A percentile compares a stretch with the other conserved stretches of the same genome.
Conservation (phyloP, 2,329 filamentous ascomycete genomes). For the Colletotrichum higginsianum region DNA sequence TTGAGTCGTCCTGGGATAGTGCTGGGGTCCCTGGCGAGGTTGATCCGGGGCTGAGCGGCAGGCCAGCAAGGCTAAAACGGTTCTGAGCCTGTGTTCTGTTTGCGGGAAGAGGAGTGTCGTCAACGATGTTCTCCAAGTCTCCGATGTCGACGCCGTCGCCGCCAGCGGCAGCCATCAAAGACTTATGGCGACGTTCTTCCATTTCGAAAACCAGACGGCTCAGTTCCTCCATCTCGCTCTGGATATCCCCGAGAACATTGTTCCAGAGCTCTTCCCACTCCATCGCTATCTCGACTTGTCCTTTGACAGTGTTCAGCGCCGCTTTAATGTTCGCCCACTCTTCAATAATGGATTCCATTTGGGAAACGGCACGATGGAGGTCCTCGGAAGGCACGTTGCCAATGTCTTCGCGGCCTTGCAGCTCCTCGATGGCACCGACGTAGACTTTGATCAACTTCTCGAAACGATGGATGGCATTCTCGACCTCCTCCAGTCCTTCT, state of each 20-base stretch:
- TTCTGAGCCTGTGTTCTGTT: conserved; percentile 69
- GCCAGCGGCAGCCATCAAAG: conserved; percentile 73
- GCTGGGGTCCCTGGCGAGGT: conserved; percentile 71
- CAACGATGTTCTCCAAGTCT: conserved; percentile 92
- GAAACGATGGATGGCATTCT: conserved; percentile 84
- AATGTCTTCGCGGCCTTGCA: conserved; percentile 87
- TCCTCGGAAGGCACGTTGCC: conserved; percentile 78
- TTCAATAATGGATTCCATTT: conserved; percentile 89
- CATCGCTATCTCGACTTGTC: conserved; percentile 96
- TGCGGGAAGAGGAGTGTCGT: conserved; percentile 78
- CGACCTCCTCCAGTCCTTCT: conserved; percentile 82
- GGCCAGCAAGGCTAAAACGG: conserved; percentile 77
- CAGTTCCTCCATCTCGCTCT: conserved; percentile 85
- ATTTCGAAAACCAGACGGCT: conserved; percentile 92
- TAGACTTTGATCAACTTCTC: conserved; percentile 93
- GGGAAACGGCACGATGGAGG: conserved; percentile 81
- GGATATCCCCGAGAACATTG: conserved; percentile 92
- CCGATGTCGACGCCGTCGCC: conserved; percentile 83
- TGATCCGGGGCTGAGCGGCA: conserved; percentile 71
- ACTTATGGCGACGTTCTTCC: conserved; percentile 94
- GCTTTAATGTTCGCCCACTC: conserved; percentile 89
- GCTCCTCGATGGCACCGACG: conserved; percentile 91
- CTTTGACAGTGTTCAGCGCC: conserved; percentile 84
- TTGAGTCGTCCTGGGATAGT: conserved; percentile 84
- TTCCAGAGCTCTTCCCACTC: conserved; percentile 99